Evolutionary conservation across 176 grass and related monocot species (phyloP), one percentile per base, ranked within the genome.

Genomic region (Luzula sylvatica): DNA sequence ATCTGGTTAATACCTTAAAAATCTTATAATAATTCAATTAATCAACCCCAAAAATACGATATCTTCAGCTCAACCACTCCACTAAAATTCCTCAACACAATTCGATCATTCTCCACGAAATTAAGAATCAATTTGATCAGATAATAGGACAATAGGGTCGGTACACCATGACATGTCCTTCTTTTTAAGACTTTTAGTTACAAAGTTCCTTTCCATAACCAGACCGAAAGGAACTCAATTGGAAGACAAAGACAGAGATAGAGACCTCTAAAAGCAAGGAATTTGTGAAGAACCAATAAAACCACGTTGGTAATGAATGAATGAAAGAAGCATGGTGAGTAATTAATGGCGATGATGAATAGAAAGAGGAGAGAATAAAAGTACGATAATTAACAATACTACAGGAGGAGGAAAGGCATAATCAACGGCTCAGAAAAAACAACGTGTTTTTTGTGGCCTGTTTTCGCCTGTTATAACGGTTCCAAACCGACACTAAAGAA

Each of bases 31-130:
- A 35, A 38, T 46, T 49, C 23, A 42, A 48, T 24, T 15, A 21
- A 70, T 61, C 63, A 57, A n/a, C n/a, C n/a, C n/a, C n/a, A n/a
- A n/a, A n/a, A n/a, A n/a, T n/a, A n/a, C n/a, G 60, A 81, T 67
- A 56, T 86, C 73, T 77, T 71, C 70, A 41, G 77, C 62, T 65
- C 82, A 94, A 82, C 87, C 65, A 87, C 87, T 94, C 82, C 87
- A 82, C 61, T 74, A 18, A 72, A 68, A 39, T 22, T 46, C 40
- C 35, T 4, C 38, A 42, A 42, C 42, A 59, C 55, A 52, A 25
- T 79, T 56, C 28, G 49, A 73, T 62, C 29, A n/a, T 26, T 43
- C 46, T 24, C 23, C n/a, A 16, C 69, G 2, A 19, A 13, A 43
- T 23, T 23, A 7, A 7, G 38, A 15, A 50, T 58, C 26, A 26